phyloP scores from a whole-genome alignment of 495 filamentous ascomycete species.

The Penicillium samsonianum region DNA sequence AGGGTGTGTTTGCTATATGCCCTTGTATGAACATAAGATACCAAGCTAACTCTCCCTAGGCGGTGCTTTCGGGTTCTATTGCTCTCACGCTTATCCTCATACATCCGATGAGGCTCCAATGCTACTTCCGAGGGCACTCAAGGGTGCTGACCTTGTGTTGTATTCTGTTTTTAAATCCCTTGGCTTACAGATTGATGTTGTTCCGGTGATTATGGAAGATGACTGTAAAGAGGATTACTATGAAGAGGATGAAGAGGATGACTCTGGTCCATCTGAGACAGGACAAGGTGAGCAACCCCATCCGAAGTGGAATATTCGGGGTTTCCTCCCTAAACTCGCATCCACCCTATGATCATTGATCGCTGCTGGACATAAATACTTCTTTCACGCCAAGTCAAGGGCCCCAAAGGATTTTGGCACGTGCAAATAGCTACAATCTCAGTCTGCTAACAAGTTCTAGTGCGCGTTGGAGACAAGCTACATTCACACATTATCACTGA shows the following conservation, averaged over 20 bases:
- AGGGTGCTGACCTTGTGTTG: constrained; percentile 27
- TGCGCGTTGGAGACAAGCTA: background rate
- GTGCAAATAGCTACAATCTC: too few species aligned
- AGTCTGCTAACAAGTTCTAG: background rate
- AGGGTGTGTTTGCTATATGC: too few species aligned
- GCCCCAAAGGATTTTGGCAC: too few species aligned
- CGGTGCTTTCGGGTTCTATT: too few species aligned
- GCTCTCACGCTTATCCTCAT: too few species aligned
- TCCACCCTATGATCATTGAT: background rate
- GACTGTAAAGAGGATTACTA: too few species aligned
- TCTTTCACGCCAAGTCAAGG: too few species aligned
- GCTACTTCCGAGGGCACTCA: constrained; percentile 56
- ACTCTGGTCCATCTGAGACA: background rate
- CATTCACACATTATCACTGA: background rate
- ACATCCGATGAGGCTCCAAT: background rate
- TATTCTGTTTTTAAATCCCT: constrained; percentile 28
- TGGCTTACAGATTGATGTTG: constrained; percentile 17
- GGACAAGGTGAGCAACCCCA: background rate
- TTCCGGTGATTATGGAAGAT: constrained; percentile 9
- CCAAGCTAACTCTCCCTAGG: too few species aligned
- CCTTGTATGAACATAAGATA: too few species aligned
- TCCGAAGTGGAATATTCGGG: background rate
- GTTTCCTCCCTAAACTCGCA: background rate
- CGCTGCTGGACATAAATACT: too few species aligned
- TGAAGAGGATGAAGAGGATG: too few species aligned